These are phyloP conservation scores for Ceratocystis destructans DNA, from an alignment of 2,329 filamentous ascomycete species.

Conservation along the genomic window DNA sequence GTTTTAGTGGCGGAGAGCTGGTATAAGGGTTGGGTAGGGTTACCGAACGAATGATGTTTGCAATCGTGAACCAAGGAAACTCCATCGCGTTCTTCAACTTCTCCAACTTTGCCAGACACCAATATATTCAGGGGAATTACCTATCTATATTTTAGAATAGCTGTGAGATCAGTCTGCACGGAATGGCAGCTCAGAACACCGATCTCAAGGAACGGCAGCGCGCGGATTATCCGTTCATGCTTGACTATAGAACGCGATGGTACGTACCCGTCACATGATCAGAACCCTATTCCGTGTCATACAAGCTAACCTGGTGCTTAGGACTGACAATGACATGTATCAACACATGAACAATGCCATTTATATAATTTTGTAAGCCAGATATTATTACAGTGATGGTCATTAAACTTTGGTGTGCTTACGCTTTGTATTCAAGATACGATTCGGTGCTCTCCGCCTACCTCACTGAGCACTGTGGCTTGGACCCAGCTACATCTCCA, in stretches of 20 bases:
- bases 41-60: neutral
- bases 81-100: neutral
- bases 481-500: constrained; percentile 53
- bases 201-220: constrained; percentile 24
- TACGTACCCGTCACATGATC: constrained; percentile 28
- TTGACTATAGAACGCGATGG: constrained; percentile 83
- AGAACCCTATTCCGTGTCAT: neutral
- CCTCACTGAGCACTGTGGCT: constrained; percentile 62
- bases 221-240: constrained; percentile 60
- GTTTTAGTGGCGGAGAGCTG: constrained; percentile 23
- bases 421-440: constrained; percentile 38
- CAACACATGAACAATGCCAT: constrained; percentile 84
- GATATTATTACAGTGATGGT: neutral
- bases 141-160: neutral
- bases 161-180: neutral
- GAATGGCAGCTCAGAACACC: neutral
- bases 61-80: neutral
- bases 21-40: neutral
- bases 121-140: neutral
- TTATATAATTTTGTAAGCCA: constrained; percentile 58
- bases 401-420: neutral
- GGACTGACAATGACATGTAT: constrained; percentile 93
- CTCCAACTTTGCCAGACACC: neutral
- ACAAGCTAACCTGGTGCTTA: constrained; percentile 26
- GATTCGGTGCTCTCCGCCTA: constrained; percentile 86